A percentile compares a stretch with the other conserved stretches of the same genome.
Conservation (phyloP, 2,329 filamentous ascomycete genomes). For the Colletotrichum gigasporum region DNA sequence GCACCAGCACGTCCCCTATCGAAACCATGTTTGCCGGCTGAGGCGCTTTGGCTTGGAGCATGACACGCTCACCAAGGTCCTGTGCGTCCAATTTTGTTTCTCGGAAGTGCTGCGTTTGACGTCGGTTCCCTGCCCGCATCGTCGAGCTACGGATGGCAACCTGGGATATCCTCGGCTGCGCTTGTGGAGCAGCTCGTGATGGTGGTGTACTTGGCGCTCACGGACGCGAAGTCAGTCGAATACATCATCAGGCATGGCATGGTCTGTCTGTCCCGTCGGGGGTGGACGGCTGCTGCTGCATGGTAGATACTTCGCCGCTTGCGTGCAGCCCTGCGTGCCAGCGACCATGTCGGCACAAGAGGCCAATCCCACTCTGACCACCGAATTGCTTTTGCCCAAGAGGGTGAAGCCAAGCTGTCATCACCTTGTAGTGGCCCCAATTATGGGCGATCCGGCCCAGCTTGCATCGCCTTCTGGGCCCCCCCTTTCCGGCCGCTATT, state of each 20-base stretch:
- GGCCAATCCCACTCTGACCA: constrained; percentile 9
- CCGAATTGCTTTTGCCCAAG: background rate
- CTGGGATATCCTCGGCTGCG: constrained; percentile 17
- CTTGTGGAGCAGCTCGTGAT: background rate
- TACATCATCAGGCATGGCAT: constrained; percentile 20
- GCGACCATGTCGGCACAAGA: constrained; percentile 22
- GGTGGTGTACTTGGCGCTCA: constrained; percentile 18
- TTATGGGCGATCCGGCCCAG: background rate
- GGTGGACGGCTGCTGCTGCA: too few species aligned
- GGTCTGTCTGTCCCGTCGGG: background rate
- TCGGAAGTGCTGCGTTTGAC: background rate
- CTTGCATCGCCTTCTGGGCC: too few species aligned
- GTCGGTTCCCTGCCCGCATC: constrained; percentile 1
- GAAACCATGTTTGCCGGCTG: constrained; percentile 9
- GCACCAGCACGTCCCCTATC: constrained; percentile 16
- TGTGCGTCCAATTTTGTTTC: constrained; percentile 10
- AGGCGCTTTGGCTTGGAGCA: constrained; percentile 7
- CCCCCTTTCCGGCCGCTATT: background rate
- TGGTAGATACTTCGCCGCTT: constrained; percentile 28
- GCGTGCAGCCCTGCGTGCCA: constrained; percentile 9
- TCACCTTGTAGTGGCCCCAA: background rate
- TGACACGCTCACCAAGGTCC: background rate
- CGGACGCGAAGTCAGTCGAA: constrained; percentile 20
- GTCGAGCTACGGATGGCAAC: background rate
- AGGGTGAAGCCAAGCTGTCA: constrained; percentile 23